Conservation (phyloP, 176 grass and related monocot species). For the Oryza glaberrima region DNA sequence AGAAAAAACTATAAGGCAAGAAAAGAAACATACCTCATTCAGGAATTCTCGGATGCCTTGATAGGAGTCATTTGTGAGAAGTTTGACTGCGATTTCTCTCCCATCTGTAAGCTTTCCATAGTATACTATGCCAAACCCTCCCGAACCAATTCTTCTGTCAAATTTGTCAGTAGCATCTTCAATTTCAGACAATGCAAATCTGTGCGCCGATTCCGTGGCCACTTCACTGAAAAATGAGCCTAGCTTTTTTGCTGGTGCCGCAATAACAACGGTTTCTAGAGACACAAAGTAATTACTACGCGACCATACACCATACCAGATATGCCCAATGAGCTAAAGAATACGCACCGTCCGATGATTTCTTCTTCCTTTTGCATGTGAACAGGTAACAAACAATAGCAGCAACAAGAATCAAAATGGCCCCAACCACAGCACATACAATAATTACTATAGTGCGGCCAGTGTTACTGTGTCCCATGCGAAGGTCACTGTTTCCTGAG, state of each 20-base stretch:
- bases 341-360: constrained; percentile 56
- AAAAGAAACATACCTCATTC: constrained; percentile 69
- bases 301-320: constrained; percentile 36
- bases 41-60: constrained; percentile 92
- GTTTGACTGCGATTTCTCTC: constrained; percentile 96
- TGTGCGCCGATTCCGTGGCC: constrained; percentile 78
- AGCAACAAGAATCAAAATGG: constrained; percentile 62
- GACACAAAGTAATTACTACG: constrained; percentile 49
- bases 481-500: constrained; percentile 73
- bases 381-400: constrained; percentile 61
- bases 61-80: constrained; percentile 87
- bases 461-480: constrained; percentile 30
- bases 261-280: constrained; percentile 53
- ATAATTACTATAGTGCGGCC: constrained; percentile 54
- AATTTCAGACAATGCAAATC: constrained; percentile 88
- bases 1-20: constrained; percentile 1
- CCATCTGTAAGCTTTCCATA: constrained; percentile 88
- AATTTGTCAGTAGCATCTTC: constrained; percentile 87
- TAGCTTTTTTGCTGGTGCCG: constrained; percentile 71
- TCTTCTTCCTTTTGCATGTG: constrained; percentile 61
- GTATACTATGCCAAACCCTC: constrained; percentile 96
- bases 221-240: constrained; percentile 89
- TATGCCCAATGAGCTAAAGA: constrained; percentile 30
- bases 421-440: constrained; percentile 53
- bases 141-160: constrained; percentile 85